Evolutionary conservation across 2,329 filamentous ascomycete genomes (phyloP), one percentile per base, ranked within the genome.

Genomic region (Ophiostoma sp.): DNA sequence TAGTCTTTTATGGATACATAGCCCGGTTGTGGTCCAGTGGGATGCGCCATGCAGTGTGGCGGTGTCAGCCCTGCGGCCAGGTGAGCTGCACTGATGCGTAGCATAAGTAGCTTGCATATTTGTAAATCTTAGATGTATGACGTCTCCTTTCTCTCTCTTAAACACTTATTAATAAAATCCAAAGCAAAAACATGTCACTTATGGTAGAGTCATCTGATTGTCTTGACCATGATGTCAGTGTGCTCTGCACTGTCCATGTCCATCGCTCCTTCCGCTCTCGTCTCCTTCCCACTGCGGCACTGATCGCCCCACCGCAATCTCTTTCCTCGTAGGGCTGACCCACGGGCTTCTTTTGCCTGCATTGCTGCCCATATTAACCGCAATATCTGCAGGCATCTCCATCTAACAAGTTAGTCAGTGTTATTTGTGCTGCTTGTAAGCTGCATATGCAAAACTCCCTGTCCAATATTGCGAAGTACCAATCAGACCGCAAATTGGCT

Each of bases 321-420:
- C 33, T 67, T 15, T 35, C 54, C 67, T 62, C 36, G 62, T 69
- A 68, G 67, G 70, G 70, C 70, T 71, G 70, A 67, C 60, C 69
- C 67, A 35, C 33, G 54, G 52, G 54, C 66, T 23, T 33, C 27
- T 27, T 62, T n/a, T 31, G 23, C 11, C 23, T 33, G 54, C 39
- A 31, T 31, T 31, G 27, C 27, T 31, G 27, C 27, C 27, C 27
- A 31, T 31, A 31, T 31, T 31, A 31, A 31, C 27, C 27, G 27
- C 27, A 13, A 15, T 41, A 4, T 41, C 39, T 41, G 13, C 39
- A 41, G 39, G 39, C 39, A 41, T 13, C 39, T 41, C 13, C 15
- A 13, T 13, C 13, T 41, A 7, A 17, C 4, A 48, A 2, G n/a
- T 48, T 20, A 15, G 20, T 7, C 17, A 15, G 15, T 44, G 41